Base-by-base conservation (phyloP, 2,329 filamentous ascomycete genomes). In the Colletotrichum siamense region DNA sequence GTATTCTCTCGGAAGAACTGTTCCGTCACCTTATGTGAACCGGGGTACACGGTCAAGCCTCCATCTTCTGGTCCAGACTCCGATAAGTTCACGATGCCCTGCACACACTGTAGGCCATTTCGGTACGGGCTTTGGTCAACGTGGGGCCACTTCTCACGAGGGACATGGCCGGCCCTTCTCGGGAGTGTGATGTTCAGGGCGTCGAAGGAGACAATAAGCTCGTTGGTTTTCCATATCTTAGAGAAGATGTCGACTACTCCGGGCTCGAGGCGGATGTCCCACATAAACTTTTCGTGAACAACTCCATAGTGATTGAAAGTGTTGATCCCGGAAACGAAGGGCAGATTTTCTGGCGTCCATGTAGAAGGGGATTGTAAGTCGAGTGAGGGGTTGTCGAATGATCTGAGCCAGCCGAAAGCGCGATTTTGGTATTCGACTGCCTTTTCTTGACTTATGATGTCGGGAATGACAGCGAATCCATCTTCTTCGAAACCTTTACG, bases 401-500 rank as follows among this genome's bases (percentile, higher is more conserved):
- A 77, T 63, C 65, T 55, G 2, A 77, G 69, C 63, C 75, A 72
- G 4, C 75, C 75, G 39, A 80, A 80, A 6, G 81, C 80, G 28
- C 82, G 81, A 32, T 80, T 71, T 15, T 80, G 77, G 77, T 87
- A 87, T 10, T 79, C 77, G 10, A 82, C 76, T 2, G 87, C 87
- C 34, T 82, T 82, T 24, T 87, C 87, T 3, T 77, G 79, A 1
- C 87, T 85, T 59, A 89, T 84, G 1, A 86, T 86, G 3, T 84
- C 84, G 72, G 89, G 89, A 70, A 89, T 81, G n/a, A 89, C 83
- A 1, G 85, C 85, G 77, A 82, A 89, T 5, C 87, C 87, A 71
- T 89, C 63, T 8, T 75, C 78, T 26, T 78, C 55, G n/a, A 81
- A 79, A 26, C 86, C 83, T 52, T 83, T 82, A 30, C 82, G 77